Conservation (phyloP, 1,284 basidiomycete species). For the Apiotrichum gracile region DNA sequence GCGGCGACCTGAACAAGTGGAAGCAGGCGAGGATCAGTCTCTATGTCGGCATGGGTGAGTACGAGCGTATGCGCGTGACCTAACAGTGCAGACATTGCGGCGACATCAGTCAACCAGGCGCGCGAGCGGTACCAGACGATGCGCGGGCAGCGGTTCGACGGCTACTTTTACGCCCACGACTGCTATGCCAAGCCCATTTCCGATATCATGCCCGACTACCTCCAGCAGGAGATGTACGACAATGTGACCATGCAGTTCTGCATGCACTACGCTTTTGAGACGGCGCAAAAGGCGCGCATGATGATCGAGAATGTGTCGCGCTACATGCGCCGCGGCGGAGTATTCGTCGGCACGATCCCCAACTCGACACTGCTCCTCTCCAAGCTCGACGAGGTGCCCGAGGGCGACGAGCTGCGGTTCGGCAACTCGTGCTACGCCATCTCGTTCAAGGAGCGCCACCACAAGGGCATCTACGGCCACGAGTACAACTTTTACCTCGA, state of each 20-base stretch:
- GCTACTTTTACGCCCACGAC: constrained; percentile 78
- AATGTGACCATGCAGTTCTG: constrained; percentile 98
- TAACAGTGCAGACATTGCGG: constrained; percentile 69
- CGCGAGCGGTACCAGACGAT: constrained; percentile 58
- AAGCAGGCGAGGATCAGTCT: constrained; percentile 74
- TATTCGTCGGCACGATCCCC: constrained; percentile 92
- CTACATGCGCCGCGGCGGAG: constrained; percentile 73
- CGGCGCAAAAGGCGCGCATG: constrained; percentile 70
- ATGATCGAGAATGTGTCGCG: constrained; percentile 90
- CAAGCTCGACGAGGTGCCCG: constrained; percentile 62
- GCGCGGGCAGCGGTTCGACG: constrained; percentile 59
- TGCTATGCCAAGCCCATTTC: constrained; percentile 73
- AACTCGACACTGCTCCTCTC: constrained; percentile 70
- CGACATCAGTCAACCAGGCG: constrained; percentile 86
- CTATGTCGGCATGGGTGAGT: constrained; percentile 70
- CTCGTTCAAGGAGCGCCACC: constrained; percentile 64
- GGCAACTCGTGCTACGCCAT: constrained; percentile 88
- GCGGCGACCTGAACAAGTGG: constrained; percentile 97
- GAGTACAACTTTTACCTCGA: constrained; percentile 88
- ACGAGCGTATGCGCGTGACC: not conserved
- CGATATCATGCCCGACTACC: constrained; percentile 60
- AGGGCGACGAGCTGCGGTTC: constrained; percentile 63
- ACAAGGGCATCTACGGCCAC: constrained; percentile 72
- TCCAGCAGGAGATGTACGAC: constrained; percentile 62
- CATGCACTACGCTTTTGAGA: constrained; percentile 99